Evolutionary conservation across 2,329 filamentous ascomycete genomes (phyloP).

Genomic region (Torrubiellomyces zombiae): DNA sequence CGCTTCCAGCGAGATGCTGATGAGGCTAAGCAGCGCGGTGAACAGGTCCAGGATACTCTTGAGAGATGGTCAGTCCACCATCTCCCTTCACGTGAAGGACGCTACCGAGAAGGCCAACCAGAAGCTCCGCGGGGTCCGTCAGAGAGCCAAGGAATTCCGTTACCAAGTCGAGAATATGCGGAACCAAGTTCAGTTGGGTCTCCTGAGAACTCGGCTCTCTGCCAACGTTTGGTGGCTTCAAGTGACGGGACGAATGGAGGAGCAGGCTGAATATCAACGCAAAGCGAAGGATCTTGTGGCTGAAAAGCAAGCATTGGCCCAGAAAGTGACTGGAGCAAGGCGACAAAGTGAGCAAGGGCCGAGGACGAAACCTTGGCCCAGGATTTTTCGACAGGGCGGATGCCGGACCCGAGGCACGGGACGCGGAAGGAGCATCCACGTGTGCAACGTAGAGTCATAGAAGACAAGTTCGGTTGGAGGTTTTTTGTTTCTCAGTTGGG

Average conservation of each 20-base stretch:
- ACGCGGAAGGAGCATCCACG: slow-evolving; percentile 1
- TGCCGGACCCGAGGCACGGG: slow-evolving; percentile 3
- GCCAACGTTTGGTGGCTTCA: slow-evolving; percentile 42
- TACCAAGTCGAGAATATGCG: slow-evolving; percentile 12
- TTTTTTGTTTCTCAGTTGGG: too few relatives aligned
- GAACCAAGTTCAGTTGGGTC: slow-evolving; percentile 24
- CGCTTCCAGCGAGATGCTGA: slow-evolving; percentile 12
- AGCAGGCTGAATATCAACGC: slow-evolving; percentile 26
- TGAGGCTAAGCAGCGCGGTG: slow-evolving; percentile 8
- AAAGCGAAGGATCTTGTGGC: slow-evolving; percentile 28
- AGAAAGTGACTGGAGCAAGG: slow-evolving; percentile 11
- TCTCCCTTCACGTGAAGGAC: slow-evolving; percentile 6
- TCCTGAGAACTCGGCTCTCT: slow-evolving; percentile 36
- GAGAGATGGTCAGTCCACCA: slow-evolving; percentile 6
- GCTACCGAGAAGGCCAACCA: slow-evolving; percentile 8
- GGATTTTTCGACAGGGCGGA: slow-evolving; percentile 9
- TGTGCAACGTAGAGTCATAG: slow-evolving; percentile 1
- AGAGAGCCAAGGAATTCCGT: slow-evolving; percentile 8
- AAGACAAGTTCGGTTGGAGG: neutral
- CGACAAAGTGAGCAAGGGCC: slow-evolving; percentile 12
- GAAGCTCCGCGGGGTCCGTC: slow-evolving; percentile 6
- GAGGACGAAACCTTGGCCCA: slow-evolving; percentile 7
- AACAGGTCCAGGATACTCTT: slow-evolving; percentile 10
- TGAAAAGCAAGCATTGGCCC: slow-evolving; percentile 17
- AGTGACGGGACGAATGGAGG: slow-evolving; percentile 29